Conservation (phyloP, 495 filamentous ascomycete species). For the Penicillium lividum region DNA sequence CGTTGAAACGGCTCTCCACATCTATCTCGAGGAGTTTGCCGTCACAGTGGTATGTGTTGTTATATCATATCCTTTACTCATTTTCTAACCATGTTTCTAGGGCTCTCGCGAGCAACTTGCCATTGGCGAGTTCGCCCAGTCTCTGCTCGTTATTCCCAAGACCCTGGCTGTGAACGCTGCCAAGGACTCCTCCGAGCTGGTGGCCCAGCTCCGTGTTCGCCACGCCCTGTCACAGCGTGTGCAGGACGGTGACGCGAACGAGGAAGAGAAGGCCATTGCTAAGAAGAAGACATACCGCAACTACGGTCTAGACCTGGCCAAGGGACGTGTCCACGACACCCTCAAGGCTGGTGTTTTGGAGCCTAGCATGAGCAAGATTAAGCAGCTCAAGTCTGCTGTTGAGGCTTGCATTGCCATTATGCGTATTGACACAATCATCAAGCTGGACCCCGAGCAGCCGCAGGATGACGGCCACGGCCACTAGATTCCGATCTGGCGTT, state of each 20-base stretch:
- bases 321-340: slow-evolving; percentile 88
- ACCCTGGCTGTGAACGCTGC: slow-evolving; percentile 96
- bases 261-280: slow-evolving; percentile 82
- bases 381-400: slow-evolving; percentile 96
- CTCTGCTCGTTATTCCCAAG: slow-evolving; percentile 92
- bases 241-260: slow-evolving; percentile 75
- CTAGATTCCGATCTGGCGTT: slow-evolving; percentile 21
- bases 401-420: slow-evolving; percentile 99
- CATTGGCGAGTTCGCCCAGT: slow-evolving; percentile 94
- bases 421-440: slow-evolving; percentile 99
- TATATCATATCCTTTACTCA: not conserved
- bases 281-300: slow-evolving; percentile 98
- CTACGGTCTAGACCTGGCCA: slow-evolving; percentile 89
- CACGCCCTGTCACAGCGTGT: slow-evolving; percentile 93
- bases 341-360: slow-evolving; percentile 95
- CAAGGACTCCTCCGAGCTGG: slow-evolving; percentile 91
- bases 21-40: slow-evolving; percentile 99
- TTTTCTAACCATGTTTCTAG: slow-evolving; percentile 36
- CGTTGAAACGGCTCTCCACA: slow-evolving; percentile 97
- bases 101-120: slow-evolving; percentile 97
- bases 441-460: slow-evolving; percentile 88
- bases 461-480: slow-evolving; percentile 63
- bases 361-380: slow-evolving; percentile 97
- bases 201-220: slow-evolving; percentile 90
- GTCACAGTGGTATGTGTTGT: slow-evolving; percentile 74